These are phyloP conservation scores for Plasmodium relictum DNA, from an alignment of 169 alveolate species.

Conservation along the genomic window DNA sequence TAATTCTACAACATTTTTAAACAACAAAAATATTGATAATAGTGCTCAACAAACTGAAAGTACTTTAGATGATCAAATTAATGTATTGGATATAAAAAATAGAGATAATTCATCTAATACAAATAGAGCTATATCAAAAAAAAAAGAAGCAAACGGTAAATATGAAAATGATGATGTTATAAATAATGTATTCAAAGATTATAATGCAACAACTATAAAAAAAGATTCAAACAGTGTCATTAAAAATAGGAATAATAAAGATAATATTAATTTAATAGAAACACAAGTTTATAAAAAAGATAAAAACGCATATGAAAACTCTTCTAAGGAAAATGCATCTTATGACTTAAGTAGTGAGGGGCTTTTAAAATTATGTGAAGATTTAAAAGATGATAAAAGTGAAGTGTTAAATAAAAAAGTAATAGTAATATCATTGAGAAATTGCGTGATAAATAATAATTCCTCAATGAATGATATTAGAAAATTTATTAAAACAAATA, in stretches of 20 bases:
- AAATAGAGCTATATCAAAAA: background rate
- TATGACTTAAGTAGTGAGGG: constrained; percentile 36
- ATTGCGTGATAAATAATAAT: constrained; percentile 71
- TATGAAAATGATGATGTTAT: background rate
- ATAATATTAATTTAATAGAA: no score
- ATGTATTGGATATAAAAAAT: background rate
- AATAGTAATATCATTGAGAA: constrained; percentile 76
- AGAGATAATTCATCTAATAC: constrained; percentile 3
- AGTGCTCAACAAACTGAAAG: background rate
- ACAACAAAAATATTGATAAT: background rate
- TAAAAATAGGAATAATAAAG: background rate
- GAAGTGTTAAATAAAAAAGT: constrained; percentile 14
- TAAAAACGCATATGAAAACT: background rate
- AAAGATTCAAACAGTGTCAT: background rate
- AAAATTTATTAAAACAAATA: constrained; percentile 83
- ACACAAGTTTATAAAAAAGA: no score
- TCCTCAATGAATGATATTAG: constrained; percentile 84
- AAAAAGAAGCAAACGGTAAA: background rate
- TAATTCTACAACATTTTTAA: background rate
- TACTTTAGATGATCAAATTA: background rate
- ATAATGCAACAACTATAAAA: background rate
- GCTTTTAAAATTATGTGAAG: constrained; percentile 50
- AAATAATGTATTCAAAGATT: background rate
- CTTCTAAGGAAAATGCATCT: background rate
- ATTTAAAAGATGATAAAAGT: constrained; percentile 22